A percentile compares a stretch with the other conserved stretches of the same genome.
Conservation (phyloP, 768 basidiomycete genomes). For the Mycena galericulata region DNA sequence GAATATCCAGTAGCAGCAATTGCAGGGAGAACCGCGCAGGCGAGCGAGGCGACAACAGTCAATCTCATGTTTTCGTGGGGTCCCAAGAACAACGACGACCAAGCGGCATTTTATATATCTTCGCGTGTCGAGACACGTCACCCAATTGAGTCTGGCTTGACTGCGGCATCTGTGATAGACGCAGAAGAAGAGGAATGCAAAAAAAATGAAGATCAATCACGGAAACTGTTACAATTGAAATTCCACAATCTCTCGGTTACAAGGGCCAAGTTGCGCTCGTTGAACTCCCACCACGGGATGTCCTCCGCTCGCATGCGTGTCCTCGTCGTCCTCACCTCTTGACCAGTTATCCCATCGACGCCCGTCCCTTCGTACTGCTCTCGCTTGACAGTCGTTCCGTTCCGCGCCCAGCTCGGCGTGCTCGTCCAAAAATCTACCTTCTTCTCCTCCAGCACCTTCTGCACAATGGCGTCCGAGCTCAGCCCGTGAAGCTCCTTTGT, state of each 20-base stretch:
- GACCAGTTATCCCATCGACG: slow-evolving; percentile 19
- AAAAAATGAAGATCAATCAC: too few species aligned
- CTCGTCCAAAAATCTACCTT: slow-evolving; percentile 30
- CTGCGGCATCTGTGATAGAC: too few species aligned
- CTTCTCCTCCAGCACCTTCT: slow-evolving; percentile 30
- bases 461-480: slow-evolving; percentile 18
- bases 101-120: too few species aligned
- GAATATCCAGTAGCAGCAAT: background rate
- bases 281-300: slow-evolving; percentile 32
- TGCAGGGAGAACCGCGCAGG: slow-evolving; percentile 1
- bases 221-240: too few species aligned
- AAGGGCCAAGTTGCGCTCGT: slow-evolving; percentile 23
- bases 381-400: slow-evolving; percentile 31
- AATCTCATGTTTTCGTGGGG: too few species aligned
- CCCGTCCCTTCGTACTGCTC: slow-evolving; percentile 21
- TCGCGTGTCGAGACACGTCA: too few species aligned
- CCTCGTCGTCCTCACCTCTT: slow-evolving; percentile 18
- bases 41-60: background rate
- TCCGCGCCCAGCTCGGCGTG: slow-evolving; percentile 28
- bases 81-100: too few species aligned
- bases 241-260: slow-evolving; percentile 22
- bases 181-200: too few species aligned
- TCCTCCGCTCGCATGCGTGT: slow-evolving; percentile 20
- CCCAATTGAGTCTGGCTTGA: too few species aligned
- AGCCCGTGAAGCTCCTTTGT: slow-evolving; percentile 28